A percentile compares a stretch with the other conserved stretches of the same genome.
phyloP scores from a whole-genome alignment of 805 yeast species.

The Wickerhamomyces chaumierensis region DNA sequence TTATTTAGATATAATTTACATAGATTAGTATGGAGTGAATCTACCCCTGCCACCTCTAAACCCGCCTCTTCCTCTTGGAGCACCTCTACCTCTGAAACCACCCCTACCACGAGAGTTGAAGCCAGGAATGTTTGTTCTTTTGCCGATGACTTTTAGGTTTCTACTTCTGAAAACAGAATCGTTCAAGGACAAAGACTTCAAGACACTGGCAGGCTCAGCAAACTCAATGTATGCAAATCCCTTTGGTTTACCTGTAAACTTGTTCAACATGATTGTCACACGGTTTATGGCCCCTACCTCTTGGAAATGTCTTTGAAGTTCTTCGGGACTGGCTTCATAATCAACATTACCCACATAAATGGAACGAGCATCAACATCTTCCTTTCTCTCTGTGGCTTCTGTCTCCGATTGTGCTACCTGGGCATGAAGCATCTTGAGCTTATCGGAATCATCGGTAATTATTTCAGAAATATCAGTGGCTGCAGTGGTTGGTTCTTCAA shows the following conservation, averaged over 20 bases:
- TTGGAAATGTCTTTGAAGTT: conserved; percentile 63
- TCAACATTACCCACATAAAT: conserved; percentile 82
- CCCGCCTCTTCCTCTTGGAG: conserved; percentile 23
- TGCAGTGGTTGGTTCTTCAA: neutral
- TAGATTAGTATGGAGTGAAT: conserved; percentile 28
- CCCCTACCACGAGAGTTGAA: conserved; percentile 33
- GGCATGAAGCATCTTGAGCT: neutral
- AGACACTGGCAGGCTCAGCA: conserved; percentile 52
- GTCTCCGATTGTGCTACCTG: neutral
- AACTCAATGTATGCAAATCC: conserved; percentile 86
- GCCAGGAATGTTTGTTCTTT: conserved; percentile 78
- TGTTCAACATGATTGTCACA: conserved; percentile 67
- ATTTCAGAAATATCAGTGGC: neutral
- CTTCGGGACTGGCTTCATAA: conserved; percentile 67
- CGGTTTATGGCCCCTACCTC: conserved; percentile 65
- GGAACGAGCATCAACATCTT: conserved; percentile 66
- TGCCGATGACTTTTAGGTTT: conserved; percentile 60
- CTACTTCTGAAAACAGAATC: conserved; percentile 61
- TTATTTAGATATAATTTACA: too few species aligned
- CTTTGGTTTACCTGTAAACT: conserved; percentile 69
- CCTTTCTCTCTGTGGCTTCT: conserved; percentile 34
- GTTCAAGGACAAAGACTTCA: conserved; percentile 53
- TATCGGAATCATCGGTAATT: neutral
- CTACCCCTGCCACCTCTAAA: conserved; percentile 31
- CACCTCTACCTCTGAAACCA: conserved; percentile 39